Percentiles rank a stretch among this genome's conserved stretches.
Conservation (phyloP, 2,329 filamentous ascomycete genomes). For the Aphanocladium album region DNA sequence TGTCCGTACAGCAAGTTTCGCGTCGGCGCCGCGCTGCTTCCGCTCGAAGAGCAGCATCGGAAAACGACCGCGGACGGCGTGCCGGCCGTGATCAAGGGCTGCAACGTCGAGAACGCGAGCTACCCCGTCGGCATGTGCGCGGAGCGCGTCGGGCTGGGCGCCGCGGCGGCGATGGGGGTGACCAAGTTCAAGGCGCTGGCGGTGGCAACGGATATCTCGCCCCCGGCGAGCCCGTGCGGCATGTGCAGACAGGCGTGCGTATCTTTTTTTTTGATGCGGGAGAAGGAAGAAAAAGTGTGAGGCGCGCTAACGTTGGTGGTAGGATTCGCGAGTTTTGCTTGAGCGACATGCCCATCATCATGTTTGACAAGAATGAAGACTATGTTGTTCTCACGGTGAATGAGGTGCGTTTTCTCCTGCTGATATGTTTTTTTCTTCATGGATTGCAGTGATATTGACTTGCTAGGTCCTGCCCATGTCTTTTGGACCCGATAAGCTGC, state of each 20-base stretch:
- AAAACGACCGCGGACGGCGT: slow-evolving; percentile 28
- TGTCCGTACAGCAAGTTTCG: slow-evolving; percentile 92
- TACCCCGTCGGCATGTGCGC: slow-evolving; percentile 96
- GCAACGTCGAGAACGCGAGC: slow-evolving; percentile 88
- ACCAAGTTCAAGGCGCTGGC: slow-evolving; percentile 69
- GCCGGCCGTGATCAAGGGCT: slow-evolving; percentile 46
- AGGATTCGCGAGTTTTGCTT: slow-evolving; percentile 74
- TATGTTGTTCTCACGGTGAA: slow-evolving; percentile 66
- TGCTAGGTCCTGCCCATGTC: slow-evolving; percentile 60
- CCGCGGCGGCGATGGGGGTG: slow-evolving; percentile 62
- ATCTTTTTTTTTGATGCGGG: background rate
- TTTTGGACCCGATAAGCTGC: slow-evolving; percentile 59
- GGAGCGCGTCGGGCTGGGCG: slow-evolving; percentile 82
- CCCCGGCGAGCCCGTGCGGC: slow-evolving; percentile 75
- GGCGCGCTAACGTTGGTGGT: slow-evolving; percentile 15
- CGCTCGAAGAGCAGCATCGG: slow-evolving; percentile 16
- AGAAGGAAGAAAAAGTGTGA: slow-evolving; percentile 15
- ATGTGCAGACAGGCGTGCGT: slow-evolving; percentile 92
- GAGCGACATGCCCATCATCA: slow-evolving; percentile 70
- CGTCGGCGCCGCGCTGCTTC: slow-evolving; percentile 77
- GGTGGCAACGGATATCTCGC: slow-evolving; percentile 73
- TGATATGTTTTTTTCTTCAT: background rate
- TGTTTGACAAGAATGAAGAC: slow-evolving; percentile 81
- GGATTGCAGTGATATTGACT: background rate
- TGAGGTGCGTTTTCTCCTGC: slow-evolving; percentile 43